phyloP scores from a whole-genome alignment of 2,329 filamentous ascomycete species.

The Arthroderma uncinatum region DNA sequence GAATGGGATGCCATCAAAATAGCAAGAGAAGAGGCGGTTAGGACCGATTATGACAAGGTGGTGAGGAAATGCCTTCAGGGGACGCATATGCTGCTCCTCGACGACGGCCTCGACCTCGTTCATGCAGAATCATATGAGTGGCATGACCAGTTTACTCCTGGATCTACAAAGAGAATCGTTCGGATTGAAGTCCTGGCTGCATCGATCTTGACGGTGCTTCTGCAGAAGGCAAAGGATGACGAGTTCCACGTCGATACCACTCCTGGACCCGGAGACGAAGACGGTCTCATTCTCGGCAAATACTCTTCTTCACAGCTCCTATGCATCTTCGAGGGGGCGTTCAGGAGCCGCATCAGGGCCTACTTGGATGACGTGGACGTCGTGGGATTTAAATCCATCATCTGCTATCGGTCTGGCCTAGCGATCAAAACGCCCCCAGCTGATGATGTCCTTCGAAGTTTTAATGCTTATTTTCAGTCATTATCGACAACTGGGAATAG shows the following conservation, averaged over 20 bases:
- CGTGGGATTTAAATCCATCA: slow-evolving; percentile 69
- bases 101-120: slow-evolving; percentile 56
- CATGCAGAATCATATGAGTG: slow-evolving; percentile 50
- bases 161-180: slow-evolving; percentile 60
- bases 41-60: slow-evolving; percentile 46
- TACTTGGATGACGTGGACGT: slow-evolving; percentile 56
- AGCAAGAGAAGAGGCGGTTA: slow-evolving; percentile 39
- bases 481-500: slow-evolving; percentile 22
- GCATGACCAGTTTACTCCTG: slow-evolving; percentile 55
- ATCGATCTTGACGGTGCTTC: slow-evolving; percentile 44
- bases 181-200: slow-evolving; percentile 64
- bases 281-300: background rate
- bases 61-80: slow-evolving; percentile 55
- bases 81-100: slow-evolving; percentile 64
- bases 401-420: slow-evolving; percentile 70
- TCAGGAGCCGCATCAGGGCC: slow-evolving; percentile 43
- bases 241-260: background rate
- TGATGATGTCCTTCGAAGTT: slow-evolving; percentile 24
- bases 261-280: background rate
- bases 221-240: background rate
- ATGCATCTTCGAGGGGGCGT: slow-evolving; percentile 17
- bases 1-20: slow-evolving; percentile 49
- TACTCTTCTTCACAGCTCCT: background rate
- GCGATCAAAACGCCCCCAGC: slow-evolving; percentile 45
- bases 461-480: slow-evolving; percentile 22